These are phyloP conservation scores for Tuber umbilicatum DNA, from an alignment of 495 filamentous ascomycete species.

Conservation along the genomic window DNA sequence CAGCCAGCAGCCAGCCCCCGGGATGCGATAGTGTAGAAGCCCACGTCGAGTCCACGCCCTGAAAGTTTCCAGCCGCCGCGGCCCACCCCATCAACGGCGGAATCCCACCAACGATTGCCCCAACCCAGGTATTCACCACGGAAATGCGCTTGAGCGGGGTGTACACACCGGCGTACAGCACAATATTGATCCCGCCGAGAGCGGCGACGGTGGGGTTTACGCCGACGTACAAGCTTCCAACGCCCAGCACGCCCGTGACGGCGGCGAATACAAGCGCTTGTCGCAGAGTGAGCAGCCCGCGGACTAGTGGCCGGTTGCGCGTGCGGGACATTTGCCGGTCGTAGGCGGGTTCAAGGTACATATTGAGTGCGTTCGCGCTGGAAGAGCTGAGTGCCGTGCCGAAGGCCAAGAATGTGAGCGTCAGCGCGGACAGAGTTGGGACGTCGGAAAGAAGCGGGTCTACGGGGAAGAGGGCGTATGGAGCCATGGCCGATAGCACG, in stretches of 20 bases:
- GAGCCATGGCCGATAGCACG: conserved; percentile 80
- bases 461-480: conserved; percentile 89
- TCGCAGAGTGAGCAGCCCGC: conserved; percentile 66
- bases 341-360: conserved; percentile 86
- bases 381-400: conserved; percentile 81
- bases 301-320: conserved; percentile 78
- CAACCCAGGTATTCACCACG: conserved; percentile 90
- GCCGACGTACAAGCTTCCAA: conserved; percentile 68
- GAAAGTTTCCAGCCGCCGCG: conserved; percentile 62
- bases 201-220: conserved; percentile 90
- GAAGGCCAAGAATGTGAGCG: conserved; percentile 81
- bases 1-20: conserved; percentile 85
- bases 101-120: conserved; percentile 85
- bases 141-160: conserved; percentile 85
- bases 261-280: conserved; percentile 76
- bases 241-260: conserved; percentile 58
- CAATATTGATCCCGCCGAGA: conserved; percentile 76
- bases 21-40: conserved; percentile 69
- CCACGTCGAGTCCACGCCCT: conserved; percentile 22
- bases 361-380: conserved; percentile 89
- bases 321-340: conserved; percentile 91
- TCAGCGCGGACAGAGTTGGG: conserved; percentile 81
- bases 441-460: conserved; percentile 66
- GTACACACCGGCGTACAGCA: conserved; percentile 83
- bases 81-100: conserved; percentile 98